These are phyloP conservation scores for Colletotrichum chlorophyti DNA, from an alignment of 2,329 filamentous ascomycete genomes.

Conservation along the genomic window DNA sequence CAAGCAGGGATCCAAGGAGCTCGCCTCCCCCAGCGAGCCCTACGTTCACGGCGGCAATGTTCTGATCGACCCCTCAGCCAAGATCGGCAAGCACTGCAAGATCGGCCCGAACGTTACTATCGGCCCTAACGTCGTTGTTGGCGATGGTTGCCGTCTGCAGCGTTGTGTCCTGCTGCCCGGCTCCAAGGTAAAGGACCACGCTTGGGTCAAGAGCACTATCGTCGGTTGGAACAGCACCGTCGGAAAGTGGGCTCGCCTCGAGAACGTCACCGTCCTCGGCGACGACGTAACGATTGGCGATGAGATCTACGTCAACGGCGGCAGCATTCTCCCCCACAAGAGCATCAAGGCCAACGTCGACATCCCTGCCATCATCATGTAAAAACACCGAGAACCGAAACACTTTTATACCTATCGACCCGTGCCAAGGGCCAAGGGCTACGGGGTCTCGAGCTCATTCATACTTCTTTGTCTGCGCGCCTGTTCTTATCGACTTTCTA, in stretches of 20 bases:
- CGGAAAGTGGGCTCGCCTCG: conserved; percentile 92
- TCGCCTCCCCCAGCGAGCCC: conserved; percentile 75
- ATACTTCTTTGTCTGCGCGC: conserved; percentile 17
- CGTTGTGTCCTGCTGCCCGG: conserved; percentile 88
- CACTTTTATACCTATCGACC: conserved; percentile 9
- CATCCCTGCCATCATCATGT: conserved; percentile 74
- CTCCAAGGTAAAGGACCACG: conserved; percentile 97
- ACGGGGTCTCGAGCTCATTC: conserved; percentile 6
- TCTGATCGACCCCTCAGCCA: conserved; percentile 89
- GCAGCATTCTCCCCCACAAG: conserved; percentile 95
- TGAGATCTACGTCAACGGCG: conserved; percentile 95
- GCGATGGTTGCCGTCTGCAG: conserved; percentile 93
- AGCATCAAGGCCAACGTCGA: conserved; percentile 99
- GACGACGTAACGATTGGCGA: conserved; percentile 98
- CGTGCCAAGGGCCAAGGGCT: background rate
- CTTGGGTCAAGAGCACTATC: conserved; percentile 98
- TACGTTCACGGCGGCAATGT: conserved; percentile 95
- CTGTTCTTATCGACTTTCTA: conserved; percentile 29
- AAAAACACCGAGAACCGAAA: conserved; percentile 34
- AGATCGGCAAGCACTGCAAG: conserved; percentile 98
- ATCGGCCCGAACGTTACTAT: conserved; percentile 98
- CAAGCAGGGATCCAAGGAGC: conserved; percentile 87
- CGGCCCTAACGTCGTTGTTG: conserved; percentile 88
- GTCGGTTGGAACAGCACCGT: conserved; percentile 98
- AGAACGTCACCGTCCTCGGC: conserved; percentile 97